Conservation (phyloP, 1,284 basidiomycete genomes). For the Cryptococcus sp. region DNA sequence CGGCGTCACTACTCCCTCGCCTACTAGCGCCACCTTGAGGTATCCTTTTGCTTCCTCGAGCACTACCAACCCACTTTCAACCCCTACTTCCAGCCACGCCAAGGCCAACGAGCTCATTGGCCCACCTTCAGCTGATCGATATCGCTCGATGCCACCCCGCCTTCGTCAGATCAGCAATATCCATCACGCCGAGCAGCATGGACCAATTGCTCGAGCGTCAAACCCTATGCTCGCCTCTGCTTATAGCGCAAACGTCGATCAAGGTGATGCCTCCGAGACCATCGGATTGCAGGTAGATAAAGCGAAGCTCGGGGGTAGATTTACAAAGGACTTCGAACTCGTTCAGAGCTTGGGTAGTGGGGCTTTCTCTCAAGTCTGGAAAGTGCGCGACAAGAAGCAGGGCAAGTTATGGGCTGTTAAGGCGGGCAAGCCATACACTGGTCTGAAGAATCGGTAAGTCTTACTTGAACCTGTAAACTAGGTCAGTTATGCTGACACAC, state of each 20-base stretch:
- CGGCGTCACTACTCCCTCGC: conserved; percentile 41
- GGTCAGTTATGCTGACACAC: conserved; percentile 10
- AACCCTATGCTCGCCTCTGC: conserved; percentile 50
- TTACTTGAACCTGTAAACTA: neutral
- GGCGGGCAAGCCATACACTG: conserved; percentile 87
- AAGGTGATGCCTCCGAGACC: neutral
- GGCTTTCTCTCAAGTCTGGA: conserved; percentile 91
- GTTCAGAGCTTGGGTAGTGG: conserved; percentile 82
- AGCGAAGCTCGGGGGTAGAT: conserved; percentile 7
- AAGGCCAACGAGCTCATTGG: conserved; percentile 2
- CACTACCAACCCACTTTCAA: conserved; percentile 13
- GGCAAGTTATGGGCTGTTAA: conserved; percentile 82
- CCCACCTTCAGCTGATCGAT: conserved; percentile 15
- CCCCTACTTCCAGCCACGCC: conserved; percentile 11
- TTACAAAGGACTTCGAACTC: conserved; percentile 63
- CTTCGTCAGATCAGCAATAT: conserved; percentile 16
- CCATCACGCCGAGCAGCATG: conserved; percentile 11
- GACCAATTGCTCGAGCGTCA: conserved; percentile 44
- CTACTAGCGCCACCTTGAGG: conserved; percentile 20
- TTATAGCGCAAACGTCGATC: conserved; percentile 20
- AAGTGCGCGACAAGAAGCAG: conserved; percentile 70
- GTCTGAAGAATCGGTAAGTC: conserved; percentile 79
- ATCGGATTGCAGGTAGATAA: neutral
- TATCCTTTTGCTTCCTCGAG: conserved; percentile 42
- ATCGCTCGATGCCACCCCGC: conserved; percentile 13